These are phyloP conservation scores for Cymbopogon flexuosus DNA, from an alignment of 202 grass and related monocot genomes.

Conservation along the genomic window DNA sequence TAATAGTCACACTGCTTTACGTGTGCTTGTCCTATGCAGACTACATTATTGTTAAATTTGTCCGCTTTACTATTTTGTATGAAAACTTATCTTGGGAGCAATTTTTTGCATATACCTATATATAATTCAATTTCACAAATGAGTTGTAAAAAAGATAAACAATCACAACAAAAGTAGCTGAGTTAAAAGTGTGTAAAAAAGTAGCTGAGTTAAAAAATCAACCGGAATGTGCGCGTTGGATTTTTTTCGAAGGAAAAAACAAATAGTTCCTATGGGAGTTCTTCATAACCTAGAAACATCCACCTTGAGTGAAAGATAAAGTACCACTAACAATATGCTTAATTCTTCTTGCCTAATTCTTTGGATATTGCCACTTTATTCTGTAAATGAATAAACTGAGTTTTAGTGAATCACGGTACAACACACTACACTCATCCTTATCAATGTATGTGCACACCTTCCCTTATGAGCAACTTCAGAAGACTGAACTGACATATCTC, in stretches of 20 bases:
- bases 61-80: neutral
- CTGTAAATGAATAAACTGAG: neutral
- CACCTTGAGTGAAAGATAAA: neutral
- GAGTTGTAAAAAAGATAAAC: neutral
- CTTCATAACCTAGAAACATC: neutral
- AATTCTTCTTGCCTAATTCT: constrained; percentile 8
- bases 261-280: neutral
- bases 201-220: neutral
- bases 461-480: neutral
- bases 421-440: neutral
- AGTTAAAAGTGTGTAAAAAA: no score
- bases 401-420: neutral
- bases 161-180: neutral
- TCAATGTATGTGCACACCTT: neutral
- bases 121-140: neutral
- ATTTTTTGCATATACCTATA: no score
- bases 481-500: neutral
- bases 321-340: constrained; percentile 12
- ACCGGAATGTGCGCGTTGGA: neutral
- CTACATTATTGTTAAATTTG: neutral
- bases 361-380: neutral
- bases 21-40: neutral
- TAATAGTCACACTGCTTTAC: neutral
- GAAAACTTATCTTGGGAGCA: neutral
- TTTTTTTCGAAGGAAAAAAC: neutral